phyloP scores from a whole-genome alignment of 1,284 basidiomycete species.

The Cutaneotrichosporon curvatum region DNA sequence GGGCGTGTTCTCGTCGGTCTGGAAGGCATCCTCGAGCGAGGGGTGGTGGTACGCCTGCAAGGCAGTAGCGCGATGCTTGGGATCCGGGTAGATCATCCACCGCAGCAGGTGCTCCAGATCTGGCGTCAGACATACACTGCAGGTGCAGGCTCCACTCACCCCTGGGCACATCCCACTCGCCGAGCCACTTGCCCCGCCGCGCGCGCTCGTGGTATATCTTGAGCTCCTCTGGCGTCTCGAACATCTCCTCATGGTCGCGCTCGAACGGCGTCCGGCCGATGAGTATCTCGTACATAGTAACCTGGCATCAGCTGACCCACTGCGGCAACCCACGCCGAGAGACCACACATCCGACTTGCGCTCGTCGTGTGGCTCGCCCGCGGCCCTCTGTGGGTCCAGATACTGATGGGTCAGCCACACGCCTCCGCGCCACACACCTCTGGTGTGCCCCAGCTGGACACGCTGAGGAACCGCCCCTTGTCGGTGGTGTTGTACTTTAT shows the following conservation, averaged over 20 bases:
- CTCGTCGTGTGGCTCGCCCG: constrained; percentile 79
- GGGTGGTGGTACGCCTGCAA: constrained; percentile 38
- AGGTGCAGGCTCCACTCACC: constrained; percentile 27
- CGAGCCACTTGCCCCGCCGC: constrained; percentile 74
- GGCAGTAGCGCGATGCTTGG: constrained; percentile 33
- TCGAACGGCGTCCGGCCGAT: constrained; percentile 88
- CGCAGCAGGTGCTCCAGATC: constrained; percentile 33
- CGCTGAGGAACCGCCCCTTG: constrained; percentile 65
- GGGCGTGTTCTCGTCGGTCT: constrained; percentile 35
- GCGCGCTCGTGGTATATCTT: constrained; percentile 77
- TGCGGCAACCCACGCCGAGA: constrained; percentile 58
- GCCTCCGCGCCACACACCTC: constrained; percentile 48
- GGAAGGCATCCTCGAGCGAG: constrained; percentile 11
- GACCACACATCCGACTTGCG: constrained; percentile 89
- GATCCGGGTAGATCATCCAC: constrained; percentile 40
- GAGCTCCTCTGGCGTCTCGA: constrained; percentile 68
- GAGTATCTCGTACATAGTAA: constrained; percentile 88
- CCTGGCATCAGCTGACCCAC: constrained; percentile 25
- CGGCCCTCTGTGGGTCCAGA: constrained; percentile 77
- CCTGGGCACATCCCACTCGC: constrained; percentile 61
- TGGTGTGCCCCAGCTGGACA: constrained; percentile 79
- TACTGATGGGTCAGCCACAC: constrained; percentile 52
- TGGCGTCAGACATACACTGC: constrained; percentile 1
- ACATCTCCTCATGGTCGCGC: constrained; percentile 66
- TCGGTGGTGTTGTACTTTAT: constrained; percentile 47